Percentiles rank a stretch among this genome's conserved stretches.
Conservation (phyloP, 768 basidiomycete genomes). For the Fomitopsis pulvina region DNA sequence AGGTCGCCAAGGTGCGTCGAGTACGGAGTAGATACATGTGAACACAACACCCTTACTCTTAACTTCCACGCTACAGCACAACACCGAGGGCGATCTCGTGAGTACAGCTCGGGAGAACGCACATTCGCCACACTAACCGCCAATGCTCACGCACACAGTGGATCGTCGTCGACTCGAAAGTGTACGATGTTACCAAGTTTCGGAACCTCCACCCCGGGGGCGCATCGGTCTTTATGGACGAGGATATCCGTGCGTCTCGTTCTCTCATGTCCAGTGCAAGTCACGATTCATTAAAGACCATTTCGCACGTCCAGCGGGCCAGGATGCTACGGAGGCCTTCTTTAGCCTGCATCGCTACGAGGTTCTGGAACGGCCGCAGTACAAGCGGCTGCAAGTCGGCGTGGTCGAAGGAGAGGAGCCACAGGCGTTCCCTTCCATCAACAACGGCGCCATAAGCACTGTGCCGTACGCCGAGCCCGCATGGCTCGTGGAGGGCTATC, state of each 20-base stretch:
- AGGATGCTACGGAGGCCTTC: constrained; percentile 82
- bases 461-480: constrained; percentile 86
- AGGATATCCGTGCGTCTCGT: constrained; percentile 58
- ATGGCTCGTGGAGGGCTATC: constrained; percentile 65
- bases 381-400: constrained; percentile 65
- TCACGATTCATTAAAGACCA: not conserved
- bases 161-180: constrained; percentile 73
- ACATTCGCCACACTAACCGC: not conserved
- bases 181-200: constrained; percentile 75
- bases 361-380: constrained; percentile 69
- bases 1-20: constrained; percentile 53
- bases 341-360: constrained; percentile 83
- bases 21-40: not conserved
- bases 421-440: constrained; percentile 47
- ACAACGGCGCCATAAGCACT: constrained; percentile 53
- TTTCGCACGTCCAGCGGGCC: constrained; percentile 40
- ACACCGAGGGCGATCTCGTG: constrained; percentile 65
- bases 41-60: not conserved
- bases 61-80: constrained; percentile 45
- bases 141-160: constrained; percentile 53
- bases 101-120: no score
- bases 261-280: not conserved
- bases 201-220: constrained; percentile 76
- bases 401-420: constrained; percentile 54
- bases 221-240: constrained; percentile 56